Conservation (phyloP, 306 rosid genomes). For the Macrotyloma uniflorum region DNA sequence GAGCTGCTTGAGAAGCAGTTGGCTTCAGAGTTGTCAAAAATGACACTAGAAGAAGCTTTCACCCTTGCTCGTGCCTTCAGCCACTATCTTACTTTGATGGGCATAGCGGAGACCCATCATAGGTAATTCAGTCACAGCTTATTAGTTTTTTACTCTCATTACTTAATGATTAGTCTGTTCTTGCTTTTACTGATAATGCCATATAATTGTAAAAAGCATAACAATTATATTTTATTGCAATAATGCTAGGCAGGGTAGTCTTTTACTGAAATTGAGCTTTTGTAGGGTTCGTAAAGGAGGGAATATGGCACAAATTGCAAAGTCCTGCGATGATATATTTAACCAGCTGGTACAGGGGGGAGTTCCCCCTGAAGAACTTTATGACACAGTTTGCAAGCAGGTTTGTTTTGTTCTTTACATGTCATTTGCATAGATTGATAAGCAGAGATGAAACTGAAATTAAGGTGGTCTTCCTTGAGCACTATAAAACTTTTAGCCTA, state of each 20-base stretch:
- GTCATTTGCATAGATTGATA: constrained; percentile 18
- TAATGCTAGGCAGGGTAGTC: neutral
- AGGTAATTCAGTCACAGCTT: constrained; percentile 45
- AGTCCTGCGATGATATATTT: constrained; percentile 86
- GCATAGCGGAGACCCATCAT: constrained; percentile 96
- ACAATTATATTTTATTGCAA: neutral
- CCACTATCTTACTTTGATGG: constrained; percentile 86
- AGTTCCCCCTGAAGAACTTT: constrained; percentile 74
- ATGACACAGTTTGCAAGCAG: constrained; percentile 88
- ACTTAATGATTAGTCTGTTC: neutral
- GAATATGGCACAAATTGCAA: constrained; percentile 57
- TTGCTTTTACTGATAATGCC: constrained; percentile 24
- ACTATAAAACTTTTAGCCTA: neutral
- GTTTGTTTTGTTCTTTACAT: constrained; percentile 40
- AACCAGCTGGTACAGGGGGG: constrained; percentile 83
- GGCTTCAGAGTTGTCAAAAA: constrained; percentile 78
- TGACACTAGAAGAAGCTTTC: constrained; percentile 85
- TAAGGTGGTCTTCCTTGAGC: neutral
- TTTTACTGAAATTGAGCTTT: constrained; percentile 29
- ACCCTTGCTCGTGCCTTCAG: constrained; percentile 90
- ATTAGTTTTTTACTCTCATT: neutral
- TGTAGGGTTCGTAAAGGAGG: constrained; percentile 83
- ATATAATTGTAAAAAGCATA: constrained; percentile 2
- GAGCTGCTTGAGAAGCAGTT: constrained; percentile 87
- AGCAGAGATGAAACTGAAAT: neutral